Conservation (phyloP, 306 rosid species). For the Nissolia schottii region DNA sequence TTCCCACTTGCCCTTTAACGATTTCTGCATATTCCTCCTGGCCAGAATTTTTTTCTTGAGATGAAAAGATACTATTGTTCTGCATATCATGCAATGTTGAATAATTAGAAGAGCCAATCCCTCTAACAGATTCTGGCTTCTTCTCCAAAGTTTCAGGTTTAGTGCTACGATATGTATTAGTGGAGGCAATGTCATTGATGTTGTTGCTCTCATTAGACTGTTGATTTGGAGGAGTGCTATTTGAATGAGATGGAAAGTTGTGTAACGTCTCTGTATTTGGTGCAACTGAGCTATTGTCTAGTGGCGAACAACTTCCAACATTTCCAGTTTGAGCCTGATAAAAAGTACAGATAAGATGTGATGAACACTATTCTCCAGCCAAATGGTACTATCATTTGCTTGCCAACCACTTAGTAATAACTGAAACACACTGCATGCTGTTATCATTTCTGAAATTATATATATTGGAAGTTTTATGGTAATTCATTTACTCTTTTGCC, state of each 20-base stretch:
- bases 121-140: constrained; percentile 36
- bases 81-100: constrained; percentile 34
- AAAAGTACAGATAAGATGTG: constrained; percentile 19
- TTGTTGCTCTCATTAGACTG: constrained; percentile 48
- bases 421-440: not conserved
- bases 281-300: constrained; percentile 41
- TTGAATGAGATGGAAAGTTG: constrained; percentile 39
- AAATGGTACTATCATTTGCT: constrained; percentile 2
- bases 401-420: constrained; percentile 23
- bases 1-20: constrained; percentile 26
- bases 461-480: not conserved
- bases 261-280: constrained; percentile 27
- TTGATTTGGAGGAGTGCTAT: constrained; percentile 42
- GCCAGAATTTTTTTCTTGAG: constrained; percentile 28
- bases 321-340: constrained; percentile 50
- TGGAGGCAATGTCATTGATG: constrained; percentile 44
- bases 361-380: not conserved
- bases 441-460: not conserved
- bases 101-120: constrained; percentile 37
- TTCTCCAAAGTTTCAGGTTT: constrained; percentile 36
- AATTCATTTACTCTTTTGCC: not conserved
- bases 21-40: constrained; percentile 28
- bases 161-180: constrained; percentile 30
- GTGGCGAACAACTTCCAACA: constrained; percentile 46
- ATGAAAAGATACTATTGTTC: constrained; percentile 26